A percentile compares a stretch with the other conserved stretches of the same genome.
phyloP scores from a whole-genome alignment of 768 basidiomycete genomes.

The Hericium erinaceus region DNA sequence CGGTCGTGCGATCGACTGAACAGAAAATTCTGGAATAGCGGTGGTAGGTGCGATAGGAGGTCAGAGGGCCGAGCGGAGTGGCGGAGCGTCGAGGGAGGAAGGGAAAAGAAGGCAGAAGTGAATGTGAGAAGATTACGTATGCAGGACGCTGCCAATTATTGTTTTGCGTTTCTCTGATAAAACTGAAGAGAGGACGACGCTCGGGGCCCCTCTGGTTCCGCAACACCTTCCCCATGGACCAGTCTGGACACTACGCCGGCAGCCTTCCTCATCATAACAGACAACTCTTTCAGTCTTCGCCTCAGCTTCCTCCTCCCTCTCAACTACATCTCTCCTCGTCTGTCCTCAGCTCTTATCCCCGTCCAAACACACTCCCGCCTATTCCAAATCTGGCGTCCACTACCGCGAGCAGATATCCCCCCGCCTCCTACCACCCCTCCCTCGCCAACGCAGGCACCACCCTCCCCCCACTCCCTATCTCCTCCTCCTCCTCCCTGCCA shows the following conservation, averaged over 20 bases:
- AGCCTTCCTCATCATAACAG: conserved; percentile 17
- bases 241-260: conserved; percentile 15
- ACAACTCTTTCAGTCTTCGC: conserved; percentile 29
- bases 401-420: conserved; percentile 23
- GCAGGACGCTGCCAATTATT: neutral
- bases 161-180: neutral
- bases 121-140: conserved; percentile 6
- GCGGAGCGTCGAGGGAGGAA: neutral
- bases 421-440: conserved; percentile 27
- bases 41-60: no score
- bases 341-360: conserved; percentile 22
- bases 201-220: conserved; percentile 1
- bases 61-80: neutral
- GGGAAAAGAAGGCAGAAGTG: neutral
- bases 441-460: conserved; percentile 22
- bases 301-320: conserved; percentile 36
- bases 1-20: no score
- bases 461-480: conserved; percentile 20
- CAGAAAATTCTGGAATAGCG: no score
- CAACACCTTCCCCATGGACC: conserved; percentile 16
- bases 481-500: conserved; percentile 20
- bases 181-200: neutral
- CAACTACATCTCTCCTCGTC: conserved; percentile 28
- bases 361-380: conserved; percentile 35
- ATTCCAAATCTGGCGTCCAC: conserved; percentile 21